Conservation (phyloP, 352 stramenopile species). For the Phytophthora citrophthora region DNA sequence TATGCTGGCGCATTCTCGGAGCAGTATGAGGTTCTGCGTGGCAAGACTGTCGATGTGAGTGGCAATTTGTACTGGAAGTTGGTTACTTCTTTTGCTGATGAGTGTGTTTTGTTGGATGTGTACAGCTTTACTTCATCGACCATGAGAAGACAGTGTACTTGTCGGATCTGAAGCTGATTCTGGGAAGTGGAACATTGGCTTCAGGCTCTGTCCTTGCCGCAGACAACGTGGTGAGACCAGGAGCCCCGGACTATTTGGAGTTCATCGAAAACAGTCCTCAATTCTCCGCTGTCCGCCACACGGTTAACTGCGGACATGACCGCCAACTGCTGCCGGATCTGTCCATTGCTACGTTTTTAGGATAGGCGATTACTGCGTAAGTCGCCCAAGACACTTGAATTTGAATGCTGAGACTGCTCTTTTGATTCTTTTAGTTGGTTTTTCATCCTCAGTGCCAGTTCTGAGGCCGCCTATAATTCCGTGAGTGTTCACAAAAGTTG, state of each 20-base stretch:
- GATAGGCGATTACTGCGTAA: slow-evolving; percentile 6
- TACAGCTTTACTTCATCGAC: slow-evolving; percentile 50
- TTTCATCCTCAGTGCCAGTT: too few species aligned
- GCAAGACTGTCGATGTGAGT: slow-evolving; percentile 54
- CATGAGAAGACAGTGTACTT: slow-evolving; percentile 59
- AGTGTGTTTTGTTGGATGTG: neutral
- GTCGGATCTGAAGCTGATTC: slow-evolving; percentile 54
- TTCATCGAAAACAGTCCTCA: slow-evolving; percentile 47
- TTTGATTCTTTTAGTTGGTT: too few species aligned
- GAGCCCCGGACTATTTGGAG: slow-evolving; percentile 51
- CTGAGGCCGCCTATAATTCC: neutral
- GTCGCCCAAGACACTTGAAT: neutral
- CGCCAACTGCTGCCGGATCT: slow-evolving; percentile 26
- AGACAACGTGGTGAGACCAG: slow-evolving; percentile 56
- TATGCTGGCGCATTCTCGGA: slow-evolving; percentile 48
- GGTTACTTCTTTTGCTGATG: neutral
- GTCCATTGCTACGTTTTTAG: slow-evolving; percentile 37
- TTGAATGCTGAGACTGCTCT: neutral
- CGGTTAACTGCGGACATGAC: slow-evolving; percentile 13
- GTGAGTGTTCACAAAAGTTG: neutral
- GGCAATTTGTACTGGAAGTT: neutral
- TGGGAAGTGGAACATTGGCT: slow-evolving; percentile 37
- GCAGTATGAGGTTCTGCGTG: slow-evolving; percentile 37
- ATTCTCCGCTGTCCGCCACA: slow-evolving; percentile 40
- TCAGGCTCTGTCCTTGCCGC: slow-evolving; percentile 47